Conservation (phyloP, 768 basidiomycete species). For the Pulveroboletus sp. region DNA sequence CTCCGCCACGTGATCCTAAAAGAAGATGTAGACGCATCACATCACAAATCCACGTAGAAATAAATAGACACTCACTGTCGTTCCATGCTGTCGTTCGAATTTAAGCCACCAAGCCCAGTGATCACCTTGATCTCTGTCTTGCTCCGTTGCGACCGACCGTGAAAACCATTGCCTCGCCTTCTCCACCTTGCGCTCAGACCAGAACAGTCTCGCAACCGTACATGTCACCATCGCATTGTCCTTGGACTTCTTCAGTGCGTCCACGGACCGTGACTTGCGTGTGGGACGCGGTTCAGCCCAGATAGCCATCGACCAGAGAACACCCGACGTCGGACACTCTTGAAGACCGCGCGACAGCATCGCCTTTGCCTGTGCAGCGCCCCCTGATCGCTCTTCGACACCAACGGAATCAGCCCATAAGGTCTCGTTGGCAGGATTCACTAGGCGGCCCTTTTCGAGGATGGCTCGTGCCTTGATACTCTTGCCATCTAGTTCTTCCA, state of each 20-base stretch:
- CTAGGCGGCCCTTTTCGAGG: conserved; percentile 83
- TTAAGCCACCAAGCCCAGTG: conserved; percentile 97
- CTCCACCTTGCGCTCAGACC: conserved; percentile 92
- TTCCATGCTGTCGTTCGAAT: conserved; percentile 92
- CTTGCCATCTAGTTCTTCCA: conserved; percentile 88
- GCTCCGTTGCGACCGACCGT: conserved; percentile 59
- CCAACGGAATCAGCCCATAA: conserved; percentile 90
- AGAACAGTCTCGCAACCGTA: conserved; percentile 89
- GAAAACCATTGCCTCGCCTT: conserved; percentile 93
- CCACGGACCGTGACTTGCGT: conserved; percentile 83
- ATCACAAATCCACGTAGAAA: neutral
- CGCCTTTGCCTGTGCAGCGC: conserved; percentile 76
- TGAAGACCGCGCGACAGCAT: conserved; percentile 86
- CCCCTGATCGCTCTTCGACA: conserved; percentile 87
- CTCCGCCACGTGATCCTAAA: conserved; percentile 60
- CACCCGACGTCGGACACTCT: conserved; percentile 85
- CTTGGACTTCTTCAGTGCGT: conserved; percentile 88
- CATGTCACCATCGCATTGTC: conserved; percentile 86
- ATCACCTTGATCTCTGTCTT: conserved; percentile 69
- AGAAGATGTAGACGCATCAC: neutral
- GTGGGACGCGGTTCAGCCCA: conserved; percentile 88
- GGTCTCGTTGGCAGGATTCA: conserved; percentile 79
- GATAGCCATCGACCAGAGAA: conserved; percentile 89
- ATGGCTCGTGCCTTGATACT: conserved; percentile 89
- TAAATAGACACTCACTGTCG: conserved; percentile 49